Evolutionary conservation across 768 basidiomycete species (phyloP), one percentile per base, ranked within the genome.

Genomic region (Serendipita sp.): DNA sequence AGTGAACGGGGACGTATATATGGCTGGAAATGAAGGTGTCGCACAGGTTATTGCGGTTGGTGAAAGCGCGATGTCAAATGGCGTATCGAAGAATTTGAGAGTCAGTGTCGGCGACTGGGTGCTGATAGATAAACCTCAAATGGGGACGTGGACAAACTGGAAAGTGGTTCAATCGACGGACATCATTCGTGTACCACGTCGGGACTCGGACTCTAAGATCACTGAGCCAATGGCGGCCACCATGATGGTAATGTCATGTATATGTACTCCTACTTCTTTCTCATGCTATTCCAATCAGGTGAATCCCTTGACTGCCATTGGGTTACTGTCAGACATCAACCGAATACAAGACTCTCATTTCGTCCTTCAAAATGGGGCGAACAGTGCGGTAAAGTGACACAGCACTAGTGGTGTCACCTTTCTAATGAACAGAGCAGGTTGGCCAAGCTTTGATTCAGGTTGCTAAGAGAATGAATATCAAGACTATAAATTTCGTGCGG

Each of bases 371-470:
- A 93, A 92, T 67, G 91, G 89, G 32, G 85, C 84, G 18, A 93
- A 93, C 69, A 87, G 87, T 68, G 86, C 88, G 18, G 90, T 89
- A 65, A 56, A 84, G 74, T 63, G 28, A 63, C 51, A 65, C 16
- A 36, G 63, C 46, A 60, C 67, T 5, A 13, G 41, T 64, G 48
- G 64, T 65, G 48, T 56, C n/a, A 11, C 52, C 56, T 38, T 46
- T 1, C 32, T 63, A 18, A 28, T 44, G 35, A 11, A 23, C 34
- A 66, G 15, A 48, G 0, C 64, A 87, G 85, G 86, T 88, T 13
- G 91, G 91, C 11, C 88, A 92, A 76, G 84, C 85, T 0, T 87
- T 91, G 28, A 89, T 92, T 58, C 90, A 92, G 69, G 85, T 94
- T 44, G 89, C 89, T n/a, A 83, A 81, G 35, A 77, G 80, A 15